Conservation (phyloP, 2,329 filamentous ascomycete species). For the Pseudonectria buxi region DNA sequence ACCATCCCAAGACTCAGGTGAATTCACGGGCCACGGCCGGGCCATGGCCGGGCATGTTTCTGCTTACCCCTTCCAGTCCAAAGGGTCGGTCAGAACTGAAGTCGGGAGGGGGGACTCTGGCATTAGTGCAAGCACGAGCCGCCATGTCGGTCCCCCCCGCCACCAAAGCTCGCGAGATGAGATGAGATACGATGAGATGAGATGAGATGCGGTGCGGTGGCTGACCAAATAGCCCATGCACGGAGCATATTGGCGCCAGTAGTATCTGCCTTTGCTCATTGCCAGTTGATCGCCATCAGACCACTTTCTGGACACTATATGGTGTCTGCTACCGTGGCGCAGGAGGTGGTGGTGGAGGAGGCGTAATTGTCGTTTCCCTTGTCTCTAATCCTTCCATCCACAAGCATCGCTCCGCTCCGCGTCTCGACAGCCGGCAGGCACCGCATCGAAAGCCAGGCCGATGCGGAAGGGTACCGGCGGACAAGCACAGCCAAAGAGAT, state of each 20-base stretch:
- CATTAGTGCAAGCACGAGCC: slow-evolving; percentile 11
- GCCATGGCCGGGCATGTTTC: too few relatives aligned
- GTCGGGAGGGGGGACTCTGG: too few relatives aligned
- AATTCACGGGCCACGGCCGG: too few relatives aligned
- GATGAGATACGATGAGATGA: slow-evolving; percentile 18
- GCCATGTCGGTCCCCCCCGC: slow-evolving; percentile 10
- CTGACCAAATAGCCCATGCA: background rate
- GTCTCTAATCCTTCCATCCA: background rate
- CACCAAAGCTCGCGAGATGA: slow-evolving; percentile 16
- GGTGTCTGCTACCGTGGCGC: too few relatives aligned
- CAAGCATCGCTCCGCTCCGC: background rate
- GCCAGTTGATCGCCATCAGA: too few relatives aligned
- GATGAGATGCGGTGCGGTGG: slow-evolving; percentile 13
- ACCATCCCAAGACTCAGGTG: background rate
- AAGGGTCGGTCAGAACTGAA: too few relatives aligned
- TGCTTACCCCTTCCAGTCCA: too few relatives aligned
- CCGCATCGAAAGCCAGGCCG: too few relatives aligned
- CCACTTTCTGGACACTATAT: too few relatives aligned
- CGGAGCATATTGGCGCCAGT: too few relatives aligned
- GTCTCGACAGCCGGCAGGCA: too few relatives aligned
- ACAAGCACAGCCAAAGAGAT: slow-evolving; percentile 4
- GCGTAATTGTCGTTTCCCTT: background rate
- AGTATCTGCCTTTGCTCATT: too few relatives aligned
- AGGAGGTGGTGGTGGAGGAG: background rate
- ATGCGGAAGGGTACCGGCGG: background rate